These are phyloP conservation scores for Backusella parvicylindrica DNA, from an alignment of 192 early-diverging fungal genomes.

Conservation along the genomic window DNA sequence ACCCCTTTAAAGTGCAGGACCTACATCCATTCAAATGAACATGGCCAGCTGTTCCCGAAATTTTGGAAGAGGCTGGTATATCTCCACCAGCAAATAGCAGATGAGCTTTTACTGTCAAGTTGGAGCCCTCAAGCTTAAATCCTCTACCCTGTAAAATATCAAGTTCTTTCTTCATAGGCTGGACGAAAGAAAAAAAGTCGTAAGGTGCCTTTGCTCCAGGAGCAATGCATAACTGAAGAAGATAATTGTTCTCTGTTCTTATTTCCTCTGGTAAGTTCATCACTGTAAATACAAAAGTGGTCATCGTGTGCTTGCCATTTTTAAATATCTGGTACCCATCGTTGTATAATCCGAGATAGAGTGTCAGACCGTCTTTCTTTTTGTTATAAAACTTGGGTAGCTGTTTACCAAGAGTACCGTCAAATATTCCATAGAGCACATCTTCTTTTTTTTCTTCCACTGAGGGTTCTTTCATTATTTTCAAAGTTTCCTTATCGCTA, in stretches of 20 bases:
- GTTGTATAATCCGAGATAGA: not conserved
- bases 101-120: not conserved
- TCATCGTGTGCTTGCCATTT: not conserved
- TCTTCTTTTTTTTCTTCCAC: not conserved
- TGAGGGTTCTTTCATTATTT: not conserved
- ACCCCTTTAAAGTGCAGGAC: too few species aligned
- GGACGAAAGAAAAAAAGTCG: not conserved
- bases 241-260: not conserved
- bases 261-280: not conserved
- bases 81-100: not conserved
- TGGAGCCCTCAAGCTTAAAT: not conserved
- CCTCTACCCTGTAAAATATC: not conserved
- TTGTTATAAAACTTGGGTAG: not conserved
- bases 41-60: not conserved
- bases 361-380: not conserved
- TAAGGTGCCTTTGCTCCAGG: not conserved
- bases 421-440: not conserved
- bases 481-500: not conserved
- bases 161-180: not conserved
- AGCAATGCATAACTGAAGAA: not conserved
- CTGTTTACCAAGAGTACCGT: not conserved
- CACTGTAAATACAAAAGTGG: not conserved
- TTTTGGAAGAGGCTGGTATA: not conserved
- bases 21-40: too few species aligned
- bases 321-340: not conserved